Evolutionary conservation across 345 rosid species (phyloP), one percentile per base, ranked within the genome.

Genomic region (Microthlaspi erraticum): DNA sequence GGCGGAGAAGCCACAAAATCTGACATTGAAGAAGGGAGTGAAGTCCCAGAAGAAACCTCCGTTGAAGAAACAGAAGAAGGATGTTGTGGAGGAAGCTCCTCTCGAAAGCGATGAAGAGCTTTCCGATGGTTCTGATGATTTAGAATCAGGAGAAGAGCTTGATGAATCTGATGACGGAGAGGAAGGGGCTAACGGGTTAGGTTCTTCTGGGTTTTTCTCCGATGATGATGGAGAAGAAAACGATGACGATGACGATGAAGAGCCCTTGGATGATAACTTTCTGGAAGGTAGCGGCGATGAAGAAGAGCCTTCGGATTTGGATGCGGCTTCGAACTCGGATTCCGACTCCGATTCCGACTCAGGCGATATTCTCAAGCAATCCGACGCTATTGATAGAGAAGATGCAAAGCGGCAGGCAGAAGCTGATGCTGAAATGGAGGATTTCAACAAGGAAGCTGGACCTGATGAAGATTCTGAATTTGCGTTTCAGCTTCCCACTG

Each of bases 401-500:
- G 64, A 67, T 54, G 82, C 38, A 20, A 78, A 70, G 81, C 78
- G 77, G 64, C 65, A 82, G 77, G 67, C 68, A 74, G 93, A 83
- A 3, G 96, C 96, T 42, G 79, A 71, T 6, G 83, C 71, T 17
- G 99, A 89, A 68, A 44, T 84, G 77, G 63, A 55, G 38, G 79
- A 84, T 10, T 80, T 79, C 69, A 88, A 83, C 63, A 73, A 73
- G 62, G 88, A 83, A 54, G 20, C 8, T 8, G 70, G 46, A 32
- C 58, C 58, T 23, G 74, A 69, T 58, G 56, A 43, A 12, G 70
- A 53, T n/a, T 4, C 58, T 54, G 97, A 87, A 62, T 79, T 83
- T 75, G 93, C 81, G 56, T 91, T 94, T 79, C 82, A 83, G 70
- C 78, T 91, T 87, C 97, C 99, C 7, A 84, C 97, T 38, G 65